Evolutionary conservation across 345 rosid species (phyloP).

Genomic region (Boechera stricta): DNA sequence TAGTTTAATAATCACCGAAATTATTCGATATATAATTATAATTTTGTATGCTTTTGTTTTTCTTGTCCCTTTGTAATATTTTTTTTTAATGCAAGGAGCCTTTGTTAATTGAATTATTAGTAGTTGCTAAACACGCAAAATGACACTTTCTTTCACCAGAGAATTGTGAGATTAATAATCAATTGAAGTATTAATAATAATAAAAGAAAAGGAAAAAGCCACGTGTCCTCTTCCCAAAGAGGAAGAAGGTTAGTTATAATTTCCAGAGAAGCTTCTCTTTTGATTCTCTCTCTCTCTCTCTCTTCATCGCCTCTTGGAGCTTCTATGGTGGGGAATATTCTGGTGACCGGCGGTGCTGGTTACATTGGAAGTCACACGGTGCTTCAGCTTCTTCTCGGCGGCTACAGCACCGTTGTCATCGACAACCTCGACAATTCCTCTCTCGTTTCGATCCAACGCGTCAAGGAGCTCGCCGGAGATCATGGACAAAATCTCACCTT

Average conservation of each 20-base stretch:
- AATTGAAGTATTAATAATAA: background rate
- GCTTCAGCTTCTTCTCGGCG: constrained; percentile 79
- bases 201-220: constrained; percentile 24
- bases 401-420: constrained; percentile 69
- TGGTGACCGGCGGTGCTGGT: constrained; percentile 98
- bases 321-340: constrained; percentile 54
- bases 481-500: constrained; percentile 62
- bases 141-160: constrained; percentile 11
- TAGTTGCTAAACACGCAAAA: constrained; percentile 37
- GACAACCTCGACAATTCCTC: constrained; percentile 92
- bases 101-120: background rate
- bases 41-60: no score
- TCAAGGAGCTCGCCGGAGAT: constrained; percentile 69
- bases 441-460: constrained; percentile 63
- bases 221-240: constrained; percentile 23
- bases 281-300: constrained; percentile 12
- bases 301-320: constrained; percentile 34
- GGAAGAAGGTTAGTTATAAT: constrained; percentile 18
- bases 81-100: no score
- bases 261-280: constrained; percentile 46
- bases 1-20: constrained; percentile 1
- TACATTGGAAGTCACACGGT: constrained; percentile 98
- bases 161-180: constrained; percentile 24
- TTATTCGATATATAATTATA: no score
- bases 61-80: no score